Conservation (phyloP, 345 rosid genomes). For the Eucalyptus shirleyi region DNA sequence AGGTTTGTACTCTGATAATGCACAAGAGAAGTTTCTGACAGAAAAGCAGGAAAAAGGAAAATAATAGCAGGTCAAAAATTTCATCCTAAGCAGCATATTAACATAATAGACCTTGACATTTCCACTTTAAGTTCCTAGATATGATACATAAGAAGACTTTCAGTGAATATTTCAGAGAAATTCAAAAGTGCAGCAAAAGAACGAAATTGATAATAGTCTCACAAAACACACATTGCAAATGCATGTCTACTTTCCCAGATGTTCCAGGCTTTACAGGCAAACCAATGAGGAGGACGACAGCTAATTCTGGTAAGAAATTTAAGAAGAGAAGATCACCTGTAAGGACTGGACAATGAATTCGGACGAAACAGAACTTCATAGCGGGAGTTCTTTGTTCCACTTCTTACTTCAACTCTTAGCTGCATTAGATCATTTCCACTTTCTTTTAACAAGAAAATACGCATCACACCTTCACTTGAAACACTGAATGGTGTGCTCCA, state of each 20-base stretch:
- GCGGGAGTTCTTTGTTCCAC: slow-evolving; percentile 82
- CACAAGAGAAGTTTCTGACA: background rate
- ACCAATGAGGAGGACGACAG: background rate
- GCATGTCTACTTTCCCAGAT: background rate
- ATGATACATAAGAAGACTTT: background rate
- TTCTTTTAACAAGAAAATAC: slow-evolving; percentile 47
- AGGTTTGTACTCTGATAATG: background rate
- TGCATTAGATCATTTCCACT: slow-evolving; percentile 40
- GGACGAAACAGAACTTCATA: slow-evolving; percentile 90
- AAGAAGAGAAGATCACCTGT: slow-evolving; percentile 43
- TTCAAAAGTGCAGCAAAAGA: background rate
- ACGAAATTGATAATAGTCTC: background rate
- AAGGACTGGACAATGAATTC: slow-evolving; percentile 70
- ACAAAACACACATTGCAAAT: background rate
- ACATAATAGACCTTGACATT: background rate
- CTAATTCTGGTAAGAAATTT: background rate
- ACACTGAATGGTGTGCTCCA: slow-evolving; percentile 94
- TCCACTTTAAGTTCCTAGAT: background rate
- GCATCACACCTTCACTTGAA: slow-evolving; percentile 65
- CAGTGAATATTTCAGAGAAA: background rate
- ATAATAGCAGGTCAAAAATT: background rate
- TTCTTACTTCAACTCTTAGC: slow-evolving; percentile 72
- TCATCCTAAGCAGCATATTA: background rate
- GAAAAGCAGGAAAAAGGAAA: background rate
- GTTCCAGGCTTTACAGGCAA: background rate